These are phyloP conservation scores for Metschnikowia colocasiae DNA, from an alignment of 805 yeast genomes.

Conservation along the genomic window DNA sequence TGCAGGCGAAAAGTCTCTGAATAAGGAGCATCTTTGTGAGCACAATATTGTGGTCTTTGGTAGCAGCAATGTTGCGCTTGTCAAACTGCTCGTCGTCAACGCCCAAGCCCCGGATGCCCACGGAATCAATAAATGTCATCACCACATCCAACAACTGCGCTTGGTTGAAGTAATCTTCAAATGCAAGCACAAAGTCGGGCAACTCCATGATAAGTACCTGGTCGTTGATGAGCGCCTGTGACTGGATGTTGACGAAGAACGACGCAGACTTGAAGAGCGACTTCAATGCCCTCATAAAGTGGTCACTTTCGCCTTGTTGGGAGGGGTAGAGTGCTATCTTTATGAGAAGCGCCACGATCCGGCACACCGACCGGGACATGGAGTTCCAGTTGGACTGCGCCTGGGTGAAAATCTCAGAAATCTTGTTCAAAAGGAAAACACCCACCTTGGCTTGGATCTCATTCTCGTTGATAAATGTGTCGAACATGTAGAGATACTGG, in stretches of 20 bases:
- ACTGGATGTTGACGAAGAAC: constrained; percentile 45
- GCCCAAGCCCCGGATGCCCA: constrained; percentile 57
- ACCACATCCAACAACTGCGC: constrained; percentile 40
- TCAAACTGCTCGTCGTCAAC: constrained; percentile 31
- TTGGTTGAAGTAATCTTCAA: constrained; percentile 38
- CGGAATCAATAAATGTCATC: constrained; percentile 46
- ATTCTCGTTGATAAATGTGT: constrained; percentile 41
- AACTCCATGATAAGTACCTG: constrained; percentile 62
- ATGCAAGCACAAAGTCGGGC: constrained; percentile 51
- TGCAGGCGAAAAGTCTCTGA: constrained; percentile 48
- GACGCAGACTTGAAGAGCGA: constrained; percentile 39
- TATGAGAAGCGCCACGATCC: constrained; percentile 52
- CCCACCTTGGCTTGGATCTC: constrained; percentile 49
- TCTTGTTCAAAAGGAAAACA: constrained; percentile 42
- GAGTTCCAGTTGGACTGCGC: constrained; percentile 58
- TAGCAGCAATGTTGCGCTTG: constrained; percentile 25
- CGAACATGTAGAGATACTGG: constrained; percentile 56
- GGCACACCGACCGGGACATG: constrained; percentile 60
- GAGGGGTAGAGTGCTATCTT: constrained; percentile 33
- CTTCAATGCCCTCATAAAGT: constrained; percentile 27
- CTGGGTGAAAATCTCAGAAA: constrained; percentile 45
- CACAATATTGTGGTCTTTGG: constrained; percentile 53
- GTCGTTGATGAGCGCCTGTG: constrained; percentile 50
- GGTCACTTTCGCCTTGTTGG: constrained; percentile 18
- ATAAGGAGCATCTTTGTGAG: constrained; percentile 59